Base-by-base conservation (phyloP, 2,329 filamentous ascomycete species). In the Fusarium sp. region DNA sequence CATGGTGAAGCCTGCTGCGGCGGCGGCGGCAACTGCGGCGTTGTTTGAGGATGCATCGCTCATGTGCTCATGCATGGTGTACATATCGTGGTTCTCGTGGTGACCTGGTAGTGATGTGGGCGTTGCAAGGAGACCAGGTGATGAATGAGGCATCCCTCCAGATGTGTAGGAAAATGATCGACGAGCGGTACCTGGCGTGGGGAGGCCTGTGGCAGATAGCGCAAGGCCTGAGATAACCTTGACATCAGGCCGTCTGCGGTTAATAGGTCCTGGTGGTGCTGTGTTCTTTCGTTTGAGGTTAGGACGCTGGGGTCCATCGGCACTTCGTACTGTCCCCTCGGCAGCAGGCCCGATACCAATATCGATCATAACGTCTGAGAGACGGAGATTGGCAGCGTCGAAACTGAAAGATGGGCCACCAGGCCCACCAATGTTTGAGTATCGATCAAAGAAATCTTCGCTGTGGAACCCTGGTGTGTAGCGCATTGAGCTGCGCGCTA, bases 401-500 rank as follows among this genome's bases (percentile, higher is more conserved):
- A 96, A 92, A 8, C 80, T 83, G 70, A 85, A 87, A 0, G 86
- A 83, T 60, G 89, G 85, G 2, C 90, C 91, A 1, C 89, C 89
- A 22, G 83, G 82, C 0, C 86, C 84, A 2, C 84, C 83, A 46
- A 89, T 84, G 62, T 86, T 87, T 1, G 83, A 81, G 64, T 97
- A 97, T 29, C 94, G 87, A 73, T 96, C 92, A 73, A 96, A 95
- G 79, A 97, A 97, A 76, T 96, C 92, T 70, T 96, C 93, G 16
- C 95, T 87, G 66, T 96, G 92, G 75, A 96, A 95, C 3, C 93
- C 91, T 0, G 92, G 91, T 1, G 90, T 90, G 72, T 93, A 94
- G 12, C 92, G 82, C 86, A 92, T 90, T 10, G 76, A 71, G 68
- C 88, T 92, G 57, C 86, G 89, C 2, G 88, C 86, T 22, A 94